These are phyloP conservation scores for Pseudonitzschia pungens DNA, from an alignment of 108 stramenopile genomes.

Conservation along the genomic window DNA sequence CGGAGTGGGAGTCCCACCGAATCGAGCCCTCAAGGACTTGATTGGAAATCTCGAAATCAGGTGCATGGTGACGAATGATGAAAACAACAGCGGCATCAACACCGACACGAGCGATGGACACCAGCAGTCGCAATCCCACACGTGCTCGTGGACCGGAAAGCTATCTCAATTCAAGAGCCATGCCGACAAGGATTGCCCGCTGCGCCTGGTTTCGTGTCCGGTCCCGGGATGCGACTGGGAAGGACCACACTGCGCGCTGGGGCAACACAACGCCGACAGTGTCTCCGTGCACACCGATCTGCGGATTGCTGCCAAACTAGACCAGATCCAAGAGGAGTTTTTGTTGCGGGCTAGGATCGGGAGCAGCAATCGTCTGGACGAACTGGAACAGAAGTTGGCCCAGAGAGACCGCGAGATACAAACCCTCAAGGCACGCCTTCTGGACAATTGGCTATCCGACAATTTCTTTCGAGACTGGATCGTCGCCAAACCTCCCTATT, in stretches of 20 bases:
- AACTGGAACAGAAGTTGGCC: not conserved
- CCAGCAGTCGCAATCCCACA: not conserved
- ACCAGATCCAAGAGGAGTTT: not conserved
- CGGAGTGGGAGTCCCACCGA: not conserved
- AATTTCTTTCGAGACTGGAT: slow-evolving; percentile 2
- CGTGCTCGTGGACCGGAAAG: slow-evolving; percentile 5
- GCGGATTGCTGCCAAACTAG: not conserved
- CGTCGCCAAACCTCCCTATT: not conserved
- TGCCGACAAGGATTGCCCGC: not conserved
- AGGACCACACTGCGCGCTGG: not conserved
- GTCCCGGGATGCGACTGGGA: not conserved
- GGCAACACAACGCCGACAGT: not conserved
- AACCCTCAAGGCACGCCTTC: not conserved
- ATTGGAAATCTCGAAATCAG: not conserved
- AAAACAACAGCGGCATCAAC: not conserved
- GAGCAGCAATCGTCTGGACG: not conserved
- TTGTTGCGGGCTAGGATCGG: not conserved
- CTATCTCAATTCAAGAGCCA: not conserved
- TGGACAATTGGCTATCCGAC: not conserved
- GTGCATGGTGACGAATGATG: not conserved
- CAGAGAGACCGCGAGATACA: not conserved
- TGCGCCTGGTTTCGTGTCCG: not conserved
- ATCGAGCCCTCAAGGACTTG: not conserved
- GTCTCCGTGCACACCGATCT: not conserved
- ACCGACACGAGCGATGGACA: not conserved